Conservation (phyloP, 2,329 filamentous ascomycete genomes). For the Exophiala bonariae region DNA sequence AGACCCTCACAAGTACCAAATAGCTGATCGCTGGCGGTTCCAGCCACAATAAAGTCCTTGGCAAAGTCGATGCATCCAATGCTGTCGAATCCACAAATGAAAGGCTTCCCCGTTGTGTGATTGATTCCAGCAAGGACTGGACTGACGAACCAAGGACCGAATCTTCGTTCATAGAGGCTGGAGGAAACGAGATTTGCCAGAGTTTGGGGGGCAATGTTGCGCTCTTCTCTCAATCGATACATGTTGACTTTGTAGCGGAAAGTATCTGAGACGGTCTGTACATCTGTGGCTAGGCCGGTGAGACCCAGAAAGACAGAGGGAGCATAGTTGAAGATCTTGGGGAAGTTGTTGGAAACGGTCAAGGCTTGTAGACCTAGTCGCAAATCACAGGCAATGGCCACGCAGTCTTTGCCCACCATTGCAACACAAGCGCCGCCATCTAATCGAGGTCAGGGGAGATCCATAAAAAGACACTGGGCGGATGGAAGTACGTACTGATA, state of each 20-base stretch:
- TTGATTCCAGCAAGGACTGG: conserved; percentile 95
- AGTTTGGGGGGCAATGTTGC: conserved; percentile 88
- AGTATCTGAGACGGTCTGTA: conserved; percentile 89
- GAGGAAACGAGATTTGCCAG: conserved; percentile 94
- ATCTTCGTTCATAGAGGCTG: conserved; percentile 89
- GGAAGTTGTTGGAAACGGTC: conserved; percentile 99
- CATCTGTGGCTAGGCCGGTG: conserved; percentile 94
- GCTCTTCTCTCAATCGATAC: conserved; percentile 98
- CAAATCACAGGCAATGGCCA: conserved; percentile 98
- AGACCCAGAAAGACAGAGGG: conserved; percentile 88
- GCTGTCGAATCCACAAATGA: conserved; percentile 98
- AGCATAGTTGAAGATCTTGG: conserved; percentile 98
- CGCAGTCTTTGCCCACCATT: conserved; percentile 99
- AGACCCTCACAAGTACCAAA: conserved; percentile 98
- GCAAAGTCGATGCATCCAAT: conserved; percentile 99
- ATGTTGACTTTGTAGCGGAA: conserved; percentile 99
- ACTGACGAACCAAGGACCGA: conserved; percentile 94
- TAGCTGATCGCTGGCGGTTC: conserved; percentile 93
- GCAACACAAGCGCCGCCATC: conserved; percentile 93
- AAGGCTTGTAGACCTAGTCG: conserved; percentile 94
- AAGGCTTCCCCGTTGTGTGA: conserved; percentile 88
- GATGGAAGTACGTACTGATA: conserved; percentile 69
- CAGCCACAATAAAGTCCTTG: conserved; percentile 98
- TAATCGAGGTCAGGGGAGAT: conserved; percentile 33
- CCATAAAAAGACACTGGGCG: conserved; percentile 1